Conservation (phyloP, 805 yeast species). For the Pichia ethanolica region DNA sequence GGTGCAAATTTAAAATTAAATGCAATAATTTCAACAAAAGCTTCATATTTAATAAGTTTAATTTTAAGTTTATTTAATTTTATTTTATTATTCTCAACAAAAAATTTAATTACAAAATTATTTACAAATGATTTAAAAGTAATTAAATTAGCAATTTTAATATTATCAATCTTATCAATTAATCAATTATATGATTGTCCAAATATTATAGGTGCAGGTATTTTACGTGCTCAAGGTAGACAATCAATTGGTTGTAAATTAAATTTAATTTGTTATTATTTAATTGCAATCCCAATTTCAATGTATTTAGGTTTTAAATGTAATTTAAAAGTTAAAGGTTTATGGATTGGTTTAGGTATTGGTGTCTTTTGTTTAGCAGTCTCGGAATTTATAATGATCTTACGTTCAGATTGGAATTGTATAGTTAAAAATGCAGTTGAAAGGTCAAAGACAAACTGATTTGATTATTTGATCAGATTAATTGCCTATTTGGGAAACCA, state of each 20-base stretch:
- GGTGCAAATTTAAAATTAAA: constrained; percentile 37
- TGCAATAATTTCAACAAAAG: constrained; percentile 12
- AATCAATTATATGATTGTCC: constrained; percentile 37
- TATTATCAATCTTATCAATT: constrained; percentile 16
- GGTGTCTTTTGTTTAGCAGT: constrained; percentile 10
- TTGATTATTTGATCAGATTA: too few species aligned
- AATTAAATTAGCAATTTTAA: constrained; percentile 6
- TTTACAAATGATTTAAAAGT: constrained; percentile 18
- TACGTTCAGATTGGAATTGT: constrained; percentile 4
- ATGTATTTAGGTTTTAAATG: constrained; percentile 42
- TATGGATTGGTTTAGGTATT: constrained; percentile 19
- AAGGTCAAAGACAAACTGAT: neutral
- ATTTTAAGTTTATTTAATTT: constrained; percentile 9
- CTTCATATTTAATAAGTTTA: constrained; percentile 9
- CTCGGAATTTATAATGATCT: constrained; percentile 1
- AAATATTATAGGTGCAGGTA: constrained; percentile 36
- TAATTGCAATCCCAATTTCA: constrained; percentile 56
- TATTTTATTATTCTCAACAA: neutral
- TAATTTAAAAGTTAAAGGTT: constrained; percentile 27
- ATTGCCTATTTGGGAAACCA: neutral
- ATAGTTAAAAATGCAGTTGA: neutral
- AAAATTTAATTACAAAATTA: constrained; percentile 9
- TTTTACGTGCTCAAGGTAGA: constrained; percentile 43
- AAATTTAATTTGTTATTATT: constrained; percentile 49
- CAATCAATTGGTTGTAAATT: constrained; percentile 41